These are phyloP conservation scores for Raphanus sativus DNA, from an alignment of 345 rosid genomes.

Conservation along the genomic window DNA sequence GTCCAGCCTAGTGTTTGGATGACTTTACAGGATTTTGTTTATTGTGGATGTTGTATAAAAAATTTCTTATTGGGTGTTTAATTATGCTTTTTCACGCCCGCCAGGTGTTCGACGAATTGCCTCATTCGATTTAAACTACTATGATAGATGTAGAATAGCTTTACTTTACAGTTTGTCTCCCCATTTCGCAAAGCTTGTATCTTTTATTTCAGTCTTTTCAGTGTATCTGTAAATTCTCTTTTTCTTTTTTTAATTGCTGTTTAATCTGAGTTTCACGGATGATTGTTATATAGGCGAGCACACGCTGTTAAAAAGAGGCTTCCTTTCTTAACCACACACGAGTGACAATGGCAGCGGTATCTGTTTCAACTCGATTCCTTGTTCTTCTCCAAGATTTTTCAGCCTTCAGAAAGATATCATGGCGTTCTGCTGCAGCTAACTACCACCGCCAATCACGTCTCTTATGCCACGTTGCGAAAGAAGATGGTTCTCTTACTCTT, in stretches of 20 bases:
- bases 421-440: slow-evolving; percentile 45
- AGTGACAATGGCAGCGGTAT: slow-evolving; percentile 49
- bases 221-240: neutral
- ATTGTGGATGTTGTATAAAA: neutral
- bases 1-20: neutral
- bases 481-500: slow-evolving; percentile 58
- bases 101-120: slow-evolving; percentile 15
- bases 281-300: slow-evolving; percentile 7
- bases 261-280: neutral
- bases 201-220: neutral
- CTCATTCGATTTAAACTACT: neutral
- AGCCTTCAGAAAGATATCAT: slow-evolving; percentile 47
- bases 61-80: neutral
- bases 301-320: slow-evolving; percentile 13
- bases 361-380: slow-evolving; percentile 62
- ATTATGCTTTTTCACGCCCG: neutral
- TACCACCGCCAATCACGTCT: slow-evolving; percentile 43
- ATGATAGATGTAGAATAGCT: neutral
- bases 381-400: slow-evolving; percentile 56
- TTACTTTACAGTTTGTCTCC: no score
- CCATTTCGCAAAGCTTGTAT: no score
- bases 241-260: neutral
- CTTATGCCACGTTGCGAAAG: slow-evolving; percentile 42
- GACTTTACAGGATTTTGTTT: neutral
- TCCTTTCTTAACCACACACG: neutral